Evolutionary conservation across 202 grass and related monocot species (phyloP).

Genomic region (Musa balbisiana): DNA sequence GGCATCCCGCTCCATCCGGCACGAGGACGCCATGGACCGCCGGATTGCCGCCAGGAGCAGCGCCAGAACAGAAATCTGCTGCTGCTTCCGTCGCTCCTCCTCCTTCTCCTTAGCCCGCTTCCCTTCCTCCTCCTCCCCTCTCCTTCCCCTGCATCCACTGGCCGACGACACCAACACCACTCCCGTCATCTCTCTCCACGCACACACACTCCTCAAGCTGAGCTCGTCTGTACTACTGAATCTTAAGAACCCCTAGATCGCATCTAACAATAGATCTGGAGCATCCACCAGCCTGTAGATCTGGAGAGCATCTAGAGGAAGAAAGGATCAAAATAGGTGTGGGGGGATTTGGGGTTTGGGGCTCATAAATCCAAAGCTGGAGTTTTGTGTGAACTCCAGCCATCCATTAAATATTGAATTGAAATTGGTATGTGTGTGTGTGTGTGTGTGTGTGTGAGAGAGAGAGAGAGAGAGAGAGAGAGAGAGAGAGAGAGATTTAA

Average conservation of each 20-base stretch:
- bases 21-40: slow-evolving; percentile 74
- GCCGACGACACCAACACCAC: slow-evolving; percentile 61
- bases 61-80: slow-evolving; percentile 50
- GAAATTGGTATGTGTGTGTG: neutral
- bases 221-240: neutral
- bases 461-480: neutral
- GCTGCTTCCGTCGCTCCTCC: slow-evolving; percentile 32
- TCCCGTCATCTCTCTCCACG: slow-evolving; percentile 37
- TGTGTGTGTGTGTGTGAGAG: neutral
- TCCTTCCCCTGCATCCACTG: slow-evolving; percentile 11
- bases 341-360: neutral
- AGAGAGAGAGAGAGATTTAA: neutral
- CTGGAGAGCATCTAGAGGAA: no score
- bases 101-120: slow-evolving; percentile 16
- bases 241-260: neutral
- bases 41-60: slow-evolving; percentile 59
- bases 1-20: slow-evolving; percentile 47
- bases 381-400: neutral
- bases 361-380: slow-evolving; percentile 11
- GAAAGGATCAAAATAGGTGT: neutral
- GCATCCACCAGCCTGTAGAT: no score
- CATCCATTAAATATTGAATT: neutral
- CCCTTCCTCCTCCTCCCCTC: slow-evolving; percentile 22
- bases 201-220: no score
- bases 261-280: no score